Evolutionary conservation across 2,329 filamentous ascomycete species (phyloP), one percentile per base, ranked within the genome.

Genomic region (Gyromitra esculenta): DNA sequence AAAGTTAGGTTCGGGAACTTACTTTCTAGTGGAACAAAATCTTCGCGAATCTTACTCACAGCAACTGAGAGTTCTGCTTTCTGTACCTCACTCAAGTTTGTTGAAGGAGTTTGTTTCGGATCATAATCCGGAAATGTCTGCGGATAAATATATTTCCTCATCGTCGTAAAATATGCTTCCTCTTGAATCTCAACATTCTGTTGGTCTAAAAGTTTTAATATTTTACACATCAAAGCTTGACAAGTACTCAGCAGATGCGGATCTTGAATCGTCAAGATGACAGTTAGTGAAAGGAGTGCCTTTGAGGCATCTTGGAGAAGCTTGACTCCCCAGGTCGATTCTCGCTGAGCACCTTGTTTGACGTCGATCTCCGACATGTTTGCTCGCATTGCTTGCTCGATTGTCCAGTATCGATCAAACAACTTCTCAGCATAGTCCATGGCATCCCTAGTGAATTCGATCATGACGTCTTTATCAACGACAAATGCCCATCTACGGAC

Each of bases 361-460:
- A 86, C 66, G 84, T 87, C 65, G 84, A 84, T 4, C 89, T 89
- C 1, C 92, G 91, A 13, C 89, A 86, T 66, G 90, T 87, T 18
- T 95, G 85, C 73, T 21, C 39, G 94, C 86, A 94, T 83, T 11
- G 92, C 91, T 59, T 91, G 91, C 1, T 92, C 89, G 78, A 99
- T 90, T 75, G 97, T 88, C 65, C 90, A 91, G 82, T 96, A 96
- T 80, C 97, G 91, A 52, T 92, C 90, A 81, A 98, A 92, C 1
- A 97, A 87, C 45, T 89, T 88, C 81, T 97, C 92, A 0, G 95
- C 94, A 81, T 97, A 92, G 81, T 98, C 93, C 89, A 99, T 99
- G 13, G 92, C 92, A 82, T 97, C 93, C 79, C 96, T 91, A 82
- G 94, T 97, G 81, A 98, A 97, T 73, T 97, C 91, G 81, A 94